Evolutionary conservation across 2,329 filamentous ascomycete genomes (phyloP).

Genomic region (Fusarium siculi): DNA sequence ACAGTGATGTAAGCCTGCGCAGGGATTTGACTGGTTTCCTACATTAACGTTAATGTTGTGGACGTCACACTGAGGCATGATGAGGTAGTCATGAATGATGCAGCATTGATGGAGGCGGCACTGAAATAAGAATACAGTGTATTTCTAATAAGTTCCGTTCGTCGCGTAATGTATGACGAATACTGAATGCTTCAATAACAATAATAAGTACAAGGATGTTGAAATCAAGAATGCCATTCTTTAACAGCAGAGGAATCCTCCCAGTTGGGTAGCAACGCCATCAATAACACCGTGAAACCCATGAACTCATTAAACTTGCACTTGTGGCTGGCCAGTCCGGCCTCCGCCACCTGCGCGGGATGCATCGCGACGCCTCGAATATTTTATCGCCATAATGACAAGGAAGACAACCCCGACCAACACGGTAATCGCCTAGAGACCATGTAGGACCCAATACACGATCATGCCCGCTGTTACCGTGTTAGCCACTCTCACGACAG

Average conservation of each 20-base stretch:
- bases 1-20: constrained; percentile 67
- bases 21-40: constrained; percentile 41
- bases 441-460: too few relatives aligned
- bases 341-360: too few relatives aligned
- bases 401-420: too few relatives aligned
- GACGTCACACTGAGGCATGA: neutral
- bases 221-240: neutral
- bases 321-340: too few relatives aligned
- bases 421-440: too few relatives aligned
- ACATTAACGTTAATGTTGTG: neutral
- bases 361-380: neutral
- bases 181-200: neutral
- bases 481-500: too few relatives aligned
- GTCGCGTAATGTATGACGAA: neutral
- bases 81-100: neutral
- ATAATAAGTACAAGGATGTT: neutral
- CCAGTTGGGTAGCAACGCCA: constrained; percentile 25
- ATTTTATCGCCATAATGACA: neutral
- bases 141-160: constrained; percentile 2
- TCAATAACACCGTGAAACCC: constrained; percentile 8
- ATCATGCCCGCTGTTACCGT: too few relatives aligned
- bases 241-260: neutral
- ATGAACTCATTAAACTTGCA: neutral
- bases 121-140: neutral
- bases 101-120: neutral